A percentile compares a stretch with the other conserved stretches of the same genome.
phyloP scores from a whole-genome alignment of 1,284 basidiomycete genomes.

The Phellopilus nigrolimitatus region DNA sequence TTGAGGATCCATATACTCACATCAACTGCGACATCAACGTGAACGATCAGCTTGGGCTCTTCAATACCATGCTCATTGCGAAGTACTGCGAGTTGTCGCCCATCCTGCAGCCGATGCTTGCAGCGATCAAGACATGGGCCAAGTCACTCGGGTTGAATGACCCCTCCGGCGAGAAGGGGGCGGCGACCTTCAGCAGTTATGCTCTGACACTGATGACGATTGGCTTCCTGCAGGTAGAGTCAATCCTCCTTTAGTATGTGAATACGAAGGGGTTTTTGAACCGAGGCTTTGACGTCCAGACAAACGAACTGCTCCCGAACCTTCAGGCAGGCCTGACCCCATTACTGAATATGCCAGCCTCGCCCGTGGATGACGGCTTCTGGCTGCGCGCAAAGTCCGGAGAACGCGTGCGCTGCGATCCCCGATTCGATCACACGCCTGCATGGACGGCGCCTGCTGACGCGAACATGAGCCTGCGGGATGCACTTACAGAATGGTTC shows the following conservation, averaged over 20 bases:
- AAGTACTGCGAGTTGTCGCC: conserved; percentile 43
- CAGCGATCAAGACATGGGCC: conserved; percentile 51
- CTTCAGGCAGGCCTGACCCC: conserved; percentile 39
- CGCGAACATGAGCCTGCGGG: conserved; percentile 23
- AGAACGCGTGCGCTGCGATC: conserved; percentile 32
- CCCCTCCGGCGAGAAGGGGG: conserved; percentile 28
- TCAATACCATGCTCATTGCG: conserved; percentile 46
- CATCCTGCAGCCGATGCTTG: conserved; percentile 38
- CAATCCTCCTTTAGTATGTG: background rate
- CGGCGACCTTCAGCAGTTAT: conserved; percentile 51
- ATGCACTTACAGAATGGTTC: conserved; percentile 41
- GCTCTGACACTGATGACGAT: conserved; percentile 55
- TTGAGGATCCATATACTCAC: conserved; percentile 38
- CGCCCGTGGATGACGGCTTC: conserved; percentile 26
- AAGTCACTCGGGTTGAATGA: conserved; percentile 44
- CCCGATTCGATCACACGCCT: conserved; percentile 29
- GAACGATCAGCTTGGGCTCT: conserved; percentile 50
- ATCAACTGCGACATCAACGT: conserved; percentile 52
- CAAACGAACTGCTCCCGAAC: conserved; percentile 42
- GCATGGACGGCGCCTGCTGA: conserved; percentile 26
- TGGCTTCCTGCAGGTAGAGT: conserved; percentile 45
- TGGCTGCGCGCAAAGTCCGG: conserved; percentile 33
- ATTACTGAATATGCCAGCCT: conserved; percentile 12
- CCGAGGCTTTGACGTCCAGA: conserved; percentile 28
- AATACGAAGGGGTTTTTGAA: background rate